A percentile compares a stretch with the other conserved stretches of the same genome.
phyloP scores from a whole-genome alignment of 805 yeast species.

The Cyberlindnera sargentensis region DNA sequence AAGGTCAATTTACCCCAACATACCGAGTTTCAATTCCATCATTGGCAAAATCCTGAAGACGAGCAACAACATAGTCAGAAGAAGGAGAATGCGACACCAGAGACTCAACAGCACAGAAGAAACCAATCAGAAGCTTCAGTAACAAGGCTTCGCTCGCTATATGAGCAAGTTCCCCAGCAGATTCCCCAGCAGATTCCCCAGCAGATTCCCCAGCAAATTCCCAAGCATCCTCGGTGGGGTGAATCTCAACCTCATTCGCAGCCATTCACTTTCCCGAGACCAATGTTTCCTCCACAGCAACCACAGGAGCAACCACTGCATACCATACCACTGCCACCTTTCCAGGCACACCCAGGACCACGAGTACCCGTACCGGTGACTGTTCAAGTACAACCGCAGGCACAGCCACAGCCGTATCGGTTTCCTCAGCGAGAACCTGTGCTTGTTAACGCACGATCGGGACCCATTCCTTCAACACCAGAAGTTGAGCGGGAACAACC shows the following conservation, averaged over 20 bases:
- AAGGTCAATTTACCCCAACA: conserved; percentile 23
- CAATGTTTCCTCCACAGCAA: background rate
- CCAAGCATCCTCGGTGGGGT: background rate
- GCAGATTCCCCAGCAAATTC: conserved; percentile 6
- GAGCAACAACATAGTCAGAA: conserved; percentile 5
- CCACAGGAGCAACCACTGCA: conserved; percentile 2
- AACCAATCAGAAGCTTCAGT: conserved; percentile 25
- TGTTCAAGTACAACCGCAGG: background rate
- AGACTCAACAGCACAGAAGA: conserved; percentile 14
- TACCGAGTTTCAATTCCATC: conserved; percentile 25
- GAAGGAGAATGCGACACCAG: background rate
- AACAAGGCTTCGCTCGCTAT: conserved; percentile 18
- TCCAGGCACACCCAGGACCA: too few species aligned
- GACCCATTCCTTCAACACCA: background rate
- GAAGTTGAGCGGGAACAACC: conserved; percentile 1
- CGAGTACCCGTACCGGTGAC: too few species aligned
- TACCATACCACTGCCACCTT: background rate
- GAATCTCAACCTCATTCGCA: too few species aligned
- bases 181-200: conserved; percentile 4
- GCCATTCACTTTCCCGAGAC: too few species aligned
- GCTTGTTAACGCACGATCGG: too few species aligned
- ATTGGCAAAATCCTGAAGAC: conserved; percentile 22
- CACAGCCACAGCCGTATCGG: background rate
- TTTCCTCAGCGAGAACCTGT: too few species aligned
- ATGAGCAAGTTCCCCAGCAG: conserved; percentile 13